Conservation (phyloP, 805 yeast species). For the Debaryomyces tyrocola region DNA sequence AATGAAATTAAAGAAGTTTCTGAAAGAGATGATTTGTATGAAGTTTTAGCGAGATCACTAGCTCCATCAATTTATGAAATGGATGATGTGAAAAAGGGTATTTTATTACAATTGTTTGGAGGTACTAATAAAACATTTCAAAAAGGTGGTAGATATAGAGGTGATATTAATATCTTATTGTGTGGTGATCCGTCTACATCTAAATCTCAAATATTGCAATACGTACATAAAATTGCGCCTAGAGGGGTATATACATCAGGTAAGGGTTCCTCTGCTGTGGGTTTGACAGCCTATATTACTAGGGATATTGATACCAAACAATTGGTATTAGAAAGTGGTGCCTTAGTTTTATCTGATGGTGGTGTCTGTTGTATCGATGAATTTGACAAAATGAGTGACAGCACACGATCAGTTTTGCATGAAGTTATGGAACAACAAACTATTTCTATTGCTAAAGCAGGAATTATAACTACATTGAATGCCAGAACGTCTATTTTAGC, state of each 20-base stretch:
- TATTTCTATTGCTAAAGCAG: conserved; percentile 96
- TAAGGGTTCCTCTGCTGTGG: conserved; percentile 98
- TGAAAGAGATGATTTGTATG: conserved; percentile 76
- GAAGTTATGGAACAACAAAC: conserved; percentile 99
- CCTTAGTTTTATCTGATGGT: conserved; percentile 93
- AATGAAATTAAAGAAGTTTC: conserved; percentile 61
- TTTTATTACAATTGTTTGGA: conserved; percentile 87
- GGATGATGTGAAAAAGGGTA: conserved; percentile 96
- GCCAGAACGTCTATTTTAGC: conserved; percentile 96
- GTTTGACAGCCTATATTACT: conserved; percentile 95
- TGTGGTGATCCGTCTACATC: conserved; percentile 99
- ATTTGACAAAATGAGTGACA: conserved; percentile 95
- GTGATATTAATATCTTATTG: conserved; percentile 85
- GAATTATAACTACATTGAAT: conserved; percentile 93
- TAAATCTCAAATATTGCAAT: conserved; percentile 90
- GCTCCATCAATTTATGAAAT: conserved; percentile 97
- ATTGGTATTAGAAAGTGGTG: conserved; percentile 92
- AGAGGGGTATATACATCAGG: conserved; percentile 98
- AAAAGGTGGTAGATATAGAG: conserved; percentile 94
- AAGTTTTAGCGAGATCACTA: conserved; percentile 79
- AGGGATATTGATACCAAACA: conserved; percentile 93
- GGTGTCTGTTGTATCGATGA: conserved; percentile 99
- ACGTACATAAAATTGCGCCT: conserved; percentile 97
- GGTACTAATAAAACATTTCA: conserved; percentile 87
- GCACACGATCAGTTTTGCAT: conserved; percentile 91